Evolutionary conservation across 2,329 filamentous ascomycete species (phyloP).

Genomic region (Epichloe scottii): DNA sequence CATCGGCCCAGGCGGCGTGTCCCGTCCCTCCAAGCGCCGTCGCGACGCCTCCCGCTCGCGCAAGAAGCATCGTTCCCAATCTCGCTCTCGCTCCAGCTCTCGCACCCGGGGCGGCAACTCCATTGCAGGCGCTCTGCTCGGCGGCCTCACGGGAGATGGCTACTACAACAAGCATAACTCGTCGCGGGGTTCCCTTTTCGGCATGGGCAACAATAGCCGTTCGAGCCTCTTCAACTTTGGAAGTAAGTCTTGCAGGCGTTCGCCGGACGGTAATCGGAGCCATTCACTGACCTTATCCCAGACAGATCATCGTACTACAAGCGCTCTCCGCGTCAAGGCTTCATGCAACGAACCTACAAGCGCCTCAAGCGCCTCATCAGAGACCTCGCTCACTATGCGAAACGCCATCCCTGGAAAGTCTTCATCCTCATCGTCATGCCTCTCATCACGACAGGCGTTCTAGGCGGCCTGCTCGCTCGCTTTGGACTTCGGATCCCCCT

Average conservation of each 20-base stretch:
- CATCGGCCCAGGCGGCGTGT: conserved; percentile 13
- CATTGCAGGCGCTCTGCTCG: conserved; percentile 21
- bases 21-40: conserved; percentile 15
- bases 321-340: conserved; percentile 68
- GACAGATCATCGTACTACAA: conserved; percentile 58
- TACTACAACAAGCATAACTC: conserved; percentile 27
- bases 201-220: conserved; percentile 30
- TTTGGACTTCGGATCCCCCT: conserved; percentile 70
- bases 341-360: conserved; percentile 59
- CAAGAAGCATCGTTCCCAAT: conserved; percentile 21
- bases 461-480: conserved; percentile 63
- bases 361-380: conserved; percentile 69
- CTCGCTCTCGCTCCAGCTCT: conserved; percentile 26
- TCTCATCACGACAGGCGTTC: conserved; percentile 68
- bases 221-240: conserved; percentile 34
- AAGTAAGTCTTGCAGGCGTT: background rate
- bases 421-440: conserved; percentile 82
- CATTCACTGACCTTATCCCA: conserved; percentile 4
- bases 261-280: background rate
- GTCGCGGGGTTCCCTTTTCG: conserved; percentile 34
- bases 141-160: conserved; percentile 16
- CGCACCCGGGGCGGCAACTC: conserved; percentile 20
- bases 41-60: conserved; percentile 18
- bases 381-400: conserved; percentile 70
- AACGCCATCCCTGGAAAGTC: conserved; percentile 74